Conservation (phyloP, 1,284 basidiomycete species). For the Inonotus hispidus region DNA sequence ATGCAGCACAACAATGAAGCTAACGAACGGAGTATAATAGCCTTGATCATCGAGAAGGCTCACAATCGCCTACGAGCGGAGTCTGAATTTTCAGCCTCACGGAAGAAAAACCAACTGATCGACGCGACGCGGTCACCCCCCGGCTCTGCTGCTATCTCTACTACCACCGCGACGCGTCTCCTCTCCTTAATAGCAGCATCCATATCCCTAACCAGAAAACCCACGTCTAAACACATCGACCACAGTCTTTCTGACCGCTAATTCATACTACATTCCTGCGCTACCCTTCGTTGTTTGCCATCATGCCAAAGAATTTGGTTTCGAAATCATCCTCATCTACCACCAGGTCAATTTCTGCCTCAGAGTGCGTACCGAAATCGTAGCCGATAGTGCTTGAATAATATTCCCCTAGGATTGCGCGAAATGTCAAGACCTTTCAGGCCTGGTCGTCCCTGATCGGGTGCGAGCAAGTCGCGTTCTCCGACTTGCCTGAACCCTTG, state of each 20-base stretch:
- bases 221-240: neutral
- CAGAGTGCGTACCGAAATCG: constrained; percentile 22
- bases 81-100: neutral
- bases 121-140: neutral
- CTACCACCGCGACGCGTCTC: neutral
- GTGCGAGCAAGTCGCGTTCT: constrained; percentile 27
- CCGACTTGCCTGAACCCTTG: constrained; percentile 28
- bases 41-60: neutral
- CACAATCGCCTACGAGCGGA: neutral
- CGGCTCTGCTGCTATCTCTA: neutral
- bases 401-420: constrained; percentile 28
- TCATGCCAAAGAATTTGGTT: constrained; percentile 1
- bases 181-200: neutral
- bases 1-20: too few species aligned
- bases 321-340: constrained; percentile 6
- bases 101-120: constrained; percentile 1
- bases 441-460: constrained; percentile 29
- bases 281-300: neutral
- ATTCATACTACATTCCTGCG: neutral
- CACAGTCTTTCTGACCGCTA: constrained; percentile 6
- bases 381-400: constrained; percentile 24
- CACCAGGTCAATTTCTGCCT: constrained; percentile 20
- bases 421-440: constrained; percentile 28
- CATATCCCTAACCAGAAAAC: neutral
- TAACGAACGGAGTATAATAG: neutral